Conservation (phyloP, 306 rosid species). For the Quercus aquifolioides region DNA sequence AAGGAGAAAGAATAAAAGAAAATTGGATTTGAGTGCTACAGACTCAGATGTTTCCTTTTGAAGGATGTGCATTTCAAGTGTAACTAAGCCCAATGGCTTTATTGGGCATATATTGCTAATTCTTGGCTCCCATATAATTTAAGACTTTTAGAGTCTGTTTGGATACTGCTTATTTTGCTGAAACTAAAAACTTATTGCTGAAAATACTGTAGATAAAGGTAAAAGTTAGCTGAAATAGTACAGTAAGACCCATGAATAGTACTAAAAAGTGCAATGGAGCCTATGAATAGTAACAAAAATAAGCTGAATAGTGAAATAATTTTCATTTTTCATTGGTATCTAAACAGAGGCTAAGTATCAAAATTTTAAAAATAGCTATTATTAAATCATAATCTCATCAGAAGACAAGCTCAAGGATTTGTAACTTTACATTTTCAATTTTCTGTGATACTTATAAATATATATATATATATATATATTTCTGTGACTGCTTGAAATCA, state of each 20-base stretch:
- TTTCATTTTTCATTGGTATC: too few species aligned
- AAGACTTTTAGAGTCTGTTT: too few species aligned
- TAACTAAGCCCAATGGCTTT: not conserved
- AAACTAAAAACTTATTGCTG: too few species aligned
- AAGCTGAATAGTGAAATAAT: too few species aligned
- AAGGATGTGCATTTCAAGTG: slow-evolving; percentile 5
- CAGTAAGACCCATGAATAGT: too few species aligned
- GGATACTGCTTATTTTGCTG: too few species aligned
- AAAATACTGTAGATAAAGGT: too few species aligned
- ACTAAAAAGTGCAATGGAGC: too few species aligned
- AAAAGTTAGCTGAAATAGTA: too few species aligned
- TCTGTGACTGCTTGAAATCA: not conserved
- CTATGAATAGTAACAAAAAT: too few species aligned
- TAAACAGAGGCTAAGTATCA: too few species aligned
- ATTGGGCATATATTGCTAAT: not conserved
- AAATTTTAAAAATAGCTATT: not conserved
- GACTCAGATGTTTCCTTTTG: not conserved
- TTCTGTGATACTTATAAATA: not conserved
- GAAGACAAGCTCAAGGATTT: not conserved
- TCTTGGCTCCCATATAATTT: not conserved
- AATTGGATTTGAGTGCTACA: not conserved
- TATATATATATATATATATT: too few species aligned
- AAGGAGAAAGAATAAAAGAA: not conserved
- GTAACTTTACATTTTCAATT: not conserved
- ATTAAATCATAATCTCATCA: not conserved